A percentile compares a stretch with the other conserved stretches of the same genome.
Conservation (phyloP, 2,329 filamentous ascomycete species). For the Pseudogymnoascus sp. region DNA sequence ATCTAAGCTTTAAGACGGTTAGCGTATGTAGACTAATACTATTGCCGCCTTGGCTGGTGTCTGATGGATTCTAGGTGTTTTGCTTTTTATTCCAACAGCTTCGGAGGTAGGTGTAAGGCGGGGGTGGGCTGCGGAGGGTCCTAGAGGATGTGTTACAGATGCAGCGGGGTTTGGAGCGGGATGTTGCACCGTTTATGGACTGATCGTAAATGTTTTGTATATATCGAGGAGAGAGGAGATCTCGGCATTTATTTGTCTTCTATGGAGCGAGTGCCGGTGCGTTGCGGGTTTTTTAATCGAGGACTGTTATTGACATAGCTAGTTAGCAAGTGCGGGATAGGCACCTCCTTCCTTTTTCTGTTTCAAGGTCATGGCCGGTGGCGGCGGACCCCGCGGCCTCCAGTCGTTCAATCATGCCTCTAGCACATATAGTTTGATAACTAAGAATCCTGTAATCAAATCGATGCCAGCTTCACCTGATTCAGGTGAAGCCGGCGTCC, state of each 20-base stretch:
- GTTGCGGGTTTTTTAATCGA: not conserved
- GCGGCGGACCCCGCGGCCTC: not conserved
- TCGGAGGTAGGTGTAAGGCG: not conserved
- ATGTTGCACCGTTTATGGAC: not conserved
- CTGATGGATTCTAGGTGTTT: not conserved
- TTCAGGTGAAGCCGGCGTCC: not conserved
- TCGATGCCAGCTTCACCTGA: not conserved
- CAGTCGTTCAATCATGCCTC: not conserved
- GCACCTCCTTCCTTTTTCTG: not conserved
- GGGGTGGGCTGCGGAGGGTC: not conserved
- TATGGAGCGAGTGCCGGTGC: not conserved
- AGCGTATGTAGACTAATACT: not conserved
- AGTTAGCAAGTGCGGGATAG: not conserved
- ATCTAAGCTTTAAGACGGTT: not conserved
- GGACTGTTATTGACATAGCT: not conserved
- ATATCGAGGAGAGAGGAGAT: not conserved
- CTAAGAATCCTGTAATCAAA: not conserved
- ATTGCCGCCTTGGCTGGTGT: not conserved
- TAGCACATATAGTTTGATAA: not conserved
- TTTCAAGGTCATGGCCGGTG: not conserved
- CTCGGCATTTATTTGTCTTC: not conserved
- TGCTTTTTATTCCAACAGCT: not conserved
- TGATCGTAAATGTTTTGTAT: slow-evolving; percentile 1
- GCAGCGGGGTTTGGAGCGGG: not conserved
- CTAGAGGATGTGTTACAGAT: not conserved